Base-by-base conservation (phyloP, 2,329 filamentous ascomycete genomes). In the Rhynchosporium secalis region DNA sequence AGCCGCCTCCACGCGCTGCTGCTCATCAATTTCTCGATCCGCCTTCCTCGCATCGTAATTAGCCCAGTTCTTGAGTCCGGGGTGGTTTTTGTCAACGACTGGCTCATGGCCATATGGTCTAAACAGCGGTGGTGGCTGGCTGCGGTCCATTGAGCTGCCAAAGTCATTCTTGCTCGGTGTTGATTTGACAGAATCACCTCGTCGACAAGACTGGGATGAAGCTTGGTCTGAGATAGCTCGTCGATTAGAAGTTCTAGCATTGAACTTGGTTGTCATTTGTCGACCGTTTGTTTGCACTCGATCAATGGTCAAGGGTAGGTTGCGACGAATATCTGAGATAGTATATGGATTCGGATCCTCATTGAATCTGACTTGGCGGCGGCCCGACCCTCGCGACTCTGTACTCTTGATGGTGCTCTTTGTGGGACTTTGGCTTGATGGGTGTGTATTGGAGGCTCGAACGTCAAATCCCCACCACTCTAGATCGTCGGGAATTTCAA, bases 1-100 rank as follows among this genome's bases (percentile, higher is more conserved):
- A 8, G 41, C 58, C 4, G 51, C 58, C 13, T 56, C 49, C 49
- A 38, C 28, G 12, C 58, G 49, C 20, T 46, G 40, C 58, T 40
- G 40, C 26, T 58, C 58, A 10, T 28, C 62, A 20, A 60, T 47
- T 26, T 62, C 54, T 45, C 46, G 38, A 43, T 68, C 66, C 1
- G 59, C 56, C 48, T 65, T 64, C 43, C 63, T 56, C 2, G 66
- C 62, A 45, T 68, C 55, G 58, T 61, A 67, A 20, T 60, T 33
- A 12, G 48, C 36, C 65, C 65, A 67, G 20, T 54, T 31, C 13
- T 59, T 28, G 26, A 13, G 9, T 26, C 28, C 31, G 4, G 31
- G 43, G 29, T 48, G 31, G 13, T 13, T 15, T 5, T n/a, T 20
- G 28, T 40, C 40, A 55, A 41, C 20, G 3, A 41, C 12, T 1